These are phyloP conservation scores for Boletus rufocinnamomeus DNA, from an alignment of 768 basidiomycete species.

Conservation along the genomic window DNA sequence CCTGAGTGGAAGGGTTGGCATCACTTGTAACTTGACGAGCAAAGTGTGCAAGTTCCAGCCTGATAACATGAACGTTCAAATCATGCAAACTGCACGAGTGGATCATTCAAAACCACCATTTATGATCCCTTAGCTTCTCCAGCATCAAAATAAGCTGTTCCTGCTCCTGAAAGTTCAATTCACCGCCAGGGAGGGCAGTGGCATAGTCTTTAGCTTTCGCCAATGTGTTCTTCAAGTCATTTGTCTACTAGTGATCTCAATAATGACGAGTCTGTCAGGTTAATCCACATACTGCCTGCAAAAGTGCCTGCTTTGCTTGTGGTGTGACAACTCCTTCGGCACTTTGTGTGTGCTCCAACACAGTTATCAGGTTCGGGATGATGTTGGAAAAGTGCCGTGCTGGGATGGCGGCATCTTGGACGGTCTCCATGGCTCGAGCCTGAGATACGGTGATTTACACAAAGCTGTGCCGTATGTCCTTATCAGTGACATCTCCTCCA, in stretches of 20 bases:
- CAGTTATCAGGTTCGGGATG: conserved; percentile 57
- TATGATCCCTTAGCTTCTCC: conserved; percentile 60
- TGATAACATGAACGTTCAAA: conserved; percentile 25
- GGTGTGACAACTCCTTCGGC: conserved; percentile 55
- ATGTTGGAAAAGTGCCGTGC: conserved; percentile 56
- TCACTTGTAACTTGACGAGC: conserved; percentile 43
- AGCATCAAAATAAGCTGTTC: conserved; percentile 72
- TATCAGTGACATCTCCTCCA: too few relatives aligned
- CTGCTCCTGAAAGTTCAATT: conserved; percentile 67
- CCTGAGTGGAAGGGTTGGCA: conserved; percentile 27
- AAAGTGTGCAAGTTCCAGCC: conserved; percentile 58
- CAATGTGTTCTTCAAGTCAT: conserved; percentile 64
- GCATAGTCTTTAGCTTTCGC: conserved; percentile 62
- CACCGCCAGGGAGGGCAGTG: conserved; percentile 65
- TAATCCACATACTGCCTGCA: conserved; percentile 56
- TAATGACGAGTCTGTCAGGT: not conserved
- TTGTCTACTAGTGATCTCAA: conserved; percentile 51
- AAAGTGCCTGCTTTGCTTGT: conserved; percentile 63
- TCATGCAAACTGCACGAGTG: not conserved
- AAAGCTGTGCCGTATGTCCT: too few relatives aligned
- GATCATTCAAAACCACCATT: conserved; percentile 28
- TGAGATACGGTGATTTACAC: too few relatives aligned
- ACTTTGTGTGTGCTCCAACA: conserved; percentile 62
- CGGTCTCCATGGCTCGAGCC: conserved; percentile 9
- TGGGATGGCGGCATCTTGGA: conserved; percentile 35